Percentiles rank a stretch among this genome's conserved stretches.
Evolutionary conservation across 768 basidiomycete genomes (phyloP).

Genomic region (Rhodotorula graminis): DNA sequence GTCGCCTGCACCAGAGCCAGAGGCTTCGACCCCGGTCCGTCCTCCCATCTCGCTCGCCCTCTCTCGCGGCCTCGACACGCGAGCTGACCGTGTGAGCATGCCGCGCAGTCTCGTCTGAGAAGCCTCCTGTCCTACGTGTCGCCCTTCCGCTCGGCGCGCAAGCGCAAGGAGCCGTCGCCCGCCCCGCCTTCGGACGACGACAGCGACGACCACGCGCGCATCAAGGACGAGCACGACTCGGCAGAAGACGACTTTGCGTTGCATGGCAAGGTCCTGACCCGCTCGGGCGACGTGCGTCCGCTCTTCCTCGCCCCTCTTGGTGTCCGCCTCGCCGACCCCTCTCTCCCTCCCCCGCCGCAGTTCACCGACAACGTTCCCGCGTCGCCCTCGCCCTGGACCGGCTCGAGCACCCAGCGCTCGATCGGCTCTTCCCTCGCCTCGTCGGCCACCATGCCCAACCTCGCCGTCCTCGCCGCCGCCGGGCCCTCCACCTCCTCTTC

Average conservation of each 20-base stretch:
- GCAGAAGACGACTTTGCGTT: slow-evolving; percentile 20
- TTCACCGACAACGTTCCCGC: slow-evolving; percentile 3
- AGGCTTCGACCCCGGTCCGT: slow-evolving; percentile 10
- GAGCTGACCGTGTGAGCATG: not conserved
- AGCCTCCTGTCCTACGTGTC: slow-evolving; percentile 29
- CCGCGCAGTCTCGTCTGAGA: slow-evolving; percentile 18
- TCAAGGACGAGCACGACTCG: slow-evolving; percentile 3
- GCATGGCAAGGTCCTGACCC: not conserved
- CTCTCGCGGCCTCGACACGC: not conserved
- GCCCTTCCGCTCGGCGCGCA: slow-evolving; percentile 15
- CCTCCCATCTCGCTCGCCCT: not conserved
- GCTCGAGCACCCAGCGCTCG: not conserved
- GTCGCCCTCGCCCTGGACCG: slow-evolving; percentile 16
- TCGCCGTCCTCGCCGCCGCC: no score
- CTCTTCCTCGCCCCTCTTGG: no score
- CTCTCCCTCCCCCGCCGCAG: not conserved
- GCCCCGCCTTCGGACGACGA: not conserved
- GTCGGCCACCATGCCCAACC: not conserved
- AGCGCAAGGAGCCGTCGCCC: not conserved
- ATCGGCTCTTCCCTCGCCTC: not conserved
- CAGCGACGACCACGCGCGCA: not conserved
- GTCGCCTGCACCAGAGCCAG: not conserved
- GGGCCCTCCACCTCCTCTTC: no score
- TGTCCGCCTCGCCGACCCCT: no score
- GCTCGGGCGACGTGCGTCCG: not conserved